Conservation (phyloP, 768 basidiomycete species). For the Cubamyces lactineus region DNA sequence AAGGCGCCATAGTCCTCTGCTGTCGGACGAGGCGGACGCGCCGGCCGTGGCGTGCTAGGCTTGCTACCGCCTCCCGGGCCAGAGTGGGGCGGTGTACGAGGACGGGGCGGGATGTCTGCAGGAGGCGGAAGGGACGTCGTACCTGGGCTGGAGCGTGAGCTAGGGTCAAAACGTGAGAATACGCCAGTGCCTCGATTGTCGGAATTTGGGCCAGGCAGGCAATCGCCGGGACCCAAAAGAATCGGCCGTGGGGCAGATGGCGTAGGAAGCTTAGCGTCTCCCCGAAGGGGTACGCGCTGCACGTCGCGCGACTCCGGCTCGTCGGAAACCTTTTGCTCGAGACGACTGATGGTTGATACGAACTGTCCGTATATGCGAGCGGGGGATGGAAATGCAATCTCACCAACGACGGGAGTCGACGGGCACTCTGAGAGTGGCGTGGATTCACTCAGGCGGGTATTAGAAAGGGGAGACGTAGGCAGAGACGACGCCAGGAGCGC, state of each 20-base stretch:
- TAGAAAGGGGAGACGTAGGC: neutral
- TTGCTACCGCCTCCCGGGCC: neutral
- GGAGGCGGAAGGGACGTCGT: neutral
- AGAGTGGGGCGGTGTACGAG: conserved; percentile 1
- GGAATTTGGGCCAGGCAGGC: no score
- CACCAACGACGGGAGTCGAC: no score
- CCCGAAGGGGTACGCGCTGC: no score
- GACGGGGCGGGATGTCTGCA: conserved; percentile 4
- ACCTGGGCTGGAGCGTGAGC: no score
- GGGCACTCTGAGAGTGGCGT: no score
- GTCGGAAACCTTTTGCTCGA: no score
- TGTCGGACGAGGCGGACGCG: neutral
- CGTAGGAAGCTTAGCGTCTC: neutral
- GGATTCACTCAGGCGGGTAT: neutral
- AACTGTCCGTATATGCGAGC: no score
- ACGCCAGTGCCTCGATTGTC: neutral
- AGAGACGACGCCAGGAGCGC: conserved; percentile 6
- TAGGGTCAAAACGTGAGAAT: neutral
- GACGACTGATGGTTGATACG: no score
- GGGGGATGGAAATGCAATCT: neutral
- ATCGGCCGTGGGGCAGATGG: neutral
- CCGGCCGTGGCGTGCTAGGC: neutral
- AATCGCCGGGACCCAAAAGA: neutral
- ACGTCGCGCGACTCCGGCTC: no score
- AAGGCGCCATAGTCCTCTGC: no score